Conservation (phyloP, 2,329 filamentous ascomycete genomes). For the Basipetospora chlamydospora region DNA sequence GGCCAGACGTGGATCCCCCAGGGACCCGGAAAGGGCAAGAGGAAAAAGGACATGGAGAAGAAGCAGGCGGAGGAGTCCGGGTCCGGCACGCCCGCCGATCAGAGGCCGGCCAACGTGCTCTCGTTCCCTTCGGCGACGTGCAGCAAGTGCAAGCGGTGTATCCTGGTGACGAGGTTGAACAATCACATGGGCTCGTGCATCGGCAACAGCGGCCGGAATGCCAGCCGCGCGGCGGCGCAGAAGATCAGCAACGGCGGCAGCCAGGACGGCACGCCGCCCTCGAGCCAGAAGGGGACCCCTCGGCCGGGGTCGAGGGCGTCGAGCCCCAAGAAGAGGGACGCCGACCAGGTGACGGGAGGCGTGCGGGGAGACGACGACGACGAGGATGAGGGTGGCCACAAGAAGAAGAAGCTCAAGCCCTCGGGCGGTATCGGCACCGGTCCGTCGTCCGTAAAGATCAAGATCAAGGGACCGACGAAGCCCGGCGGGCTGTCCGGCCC, state of each 20-base stretch:
- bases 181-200: slow-evolving; percentile 57
- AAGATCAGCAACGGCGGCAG: slow-evolving; percentile 45
- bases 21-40: slow-evolving; percentile 56
- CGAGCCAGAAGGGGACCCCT: slow-evolving; percentile 49
- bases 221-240: slow-evolving; percentile 45
- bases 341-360: slow-evolving; percentile 34
- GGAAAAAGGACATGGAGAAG: slow-evolving; percentile 64
- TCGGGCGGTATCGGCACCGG: slow-evolving; percentile 11
- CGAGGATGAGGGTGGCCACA: slow-evolving; percentile 33
- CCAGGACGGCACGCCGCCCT: slow-evolving; percentile 42
- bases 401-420: slow-evolving; percentile 45
- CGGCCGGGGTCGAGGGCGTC: slow-evolving; percentile 35
- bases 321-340: slow-evolving; percentile 43
- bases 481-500: no score
- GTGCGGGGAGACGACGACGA: slow-evolving; percentile 43
- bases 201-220: slow-evolving; percentile 48
- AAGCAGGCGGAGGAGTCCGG: slow-evolving; percentile 33
- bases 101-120: slow-evolving; percentile 44
- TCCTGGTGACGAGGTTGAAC: slow-evolving; percentile 49
- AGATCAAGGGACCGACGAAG: slow-evolving; percentile 33
- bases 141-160: slow-evolving; percentile 52
- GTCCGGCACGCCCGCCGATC: slow-evolving; percentile 31
- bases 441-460: slow-evolving; percentile 21
- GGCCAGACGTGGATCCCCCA: slow-evolving; percentile 68
- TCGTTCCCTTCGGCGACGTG: slow-evolving; percentile 52